Evolutionary conservation across 371 early-diverging fungal species (phyloP).

Genomic region (Blakeslea trispora): DNA sequence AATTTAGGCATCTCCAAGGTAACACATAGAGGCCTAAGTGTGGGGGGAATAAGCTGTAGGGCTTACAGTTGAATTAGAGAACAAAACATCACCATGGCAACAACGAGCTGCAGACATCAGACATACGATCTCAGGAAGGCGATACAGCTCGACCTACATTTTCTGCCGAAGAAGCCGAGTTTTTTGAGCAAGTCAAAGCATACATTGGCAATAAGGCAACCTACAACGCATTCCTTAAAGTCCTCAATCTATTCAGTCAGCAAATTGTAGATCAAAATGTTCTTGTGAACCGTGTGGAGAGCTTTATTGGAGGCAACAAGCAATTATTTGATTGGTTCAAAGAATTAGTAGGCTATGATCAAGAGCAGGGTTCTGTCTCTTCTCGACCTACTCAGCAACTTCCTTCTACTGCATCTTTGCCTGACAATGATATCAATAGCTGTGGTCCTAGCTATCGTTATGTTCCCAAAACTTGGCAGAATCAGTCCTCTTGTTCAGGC

Average conservation of each 20-base stretch:
- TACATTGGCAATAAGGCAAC: constrained; percentile 81
- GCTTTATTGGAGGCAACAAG: constrained; percentile 73
- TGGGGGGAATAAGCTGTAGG: background rate
- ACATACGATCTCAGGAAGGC: constrained; percentile 17
- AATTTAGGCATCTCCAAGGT: constrained; percentile 14
- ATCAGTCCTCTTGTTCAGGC: constrained; percentile 72
- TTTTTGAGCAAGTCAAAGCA: constrained; percentile 88
- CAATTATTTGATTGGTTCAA: constrained; percentile 96
- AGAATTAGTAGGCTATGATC: constrained; percentile 87
- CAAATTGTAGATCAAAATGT: constrained; percentile 86
- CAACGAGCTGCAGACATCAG: constrained; percentile 2
- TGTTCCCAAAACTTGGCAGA: constrained; percentile 44
- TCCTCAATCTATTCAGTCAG: constrained; percentile 95
- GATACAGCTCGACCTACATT: constrained; percentile 28
- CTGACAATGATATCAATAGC: constrained; percentile 20
- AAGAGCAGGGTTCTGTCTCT: constrained; percentile 37
- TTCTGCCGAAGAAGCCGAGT: constrained; percentile 79
- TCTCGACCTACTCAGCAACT: constrained; percentile 12
- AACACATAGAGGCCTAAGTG: background rate
- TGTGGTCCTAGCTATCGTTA: constrained; percentile 68
- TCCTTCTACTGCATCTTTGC: constrained; percentile 48
- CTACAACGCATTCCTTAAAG: constrained; percentile 96
- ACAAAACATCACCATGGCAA: constrained; percentile 11
- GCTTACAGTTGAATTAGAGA: constrained; percentile 2
- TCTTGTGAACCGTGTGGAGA: constrained; percentile 82